phyloP scores from a whole-genome alignment of 2,329 filamentous ascomycete genomes.

The Ophiostoma himal-ulmi region DNA sequence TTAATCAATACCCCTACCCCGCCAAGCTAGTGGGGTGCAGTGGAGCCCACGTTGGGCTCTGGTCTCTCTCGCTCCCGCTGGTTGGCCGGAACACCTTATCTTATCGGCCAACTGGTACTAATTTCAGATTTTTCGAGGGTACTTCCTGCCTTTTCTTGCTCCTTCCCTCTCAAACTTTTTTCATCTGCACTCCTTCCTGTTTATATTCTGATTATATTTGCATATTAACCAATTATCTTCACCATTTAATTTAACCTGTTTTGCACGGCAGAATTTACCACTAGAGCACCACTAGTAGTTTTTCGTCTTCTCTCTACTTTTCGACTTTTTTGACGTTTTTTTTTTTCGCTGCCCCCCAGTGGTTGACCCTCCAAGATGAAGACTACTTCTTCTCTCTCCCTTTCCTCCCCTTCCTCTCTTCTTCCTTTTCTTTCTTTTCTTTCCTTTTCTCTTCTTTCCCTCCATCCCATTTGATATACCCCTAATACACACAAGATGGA shows the following conservation, averaged over 20 bases:
- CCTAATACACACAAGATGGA: slow-evolving; percentile 52
- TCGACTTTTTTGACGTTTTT: not conserved
- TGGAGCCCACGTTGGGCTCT: not conserved
- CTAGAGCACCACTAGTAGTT: not conserved
- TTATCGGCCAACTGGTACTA: slow-evolving; percentile 9
- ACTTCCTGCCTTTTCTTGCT: not conserved
- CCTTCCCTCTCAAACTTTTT: not conserved
- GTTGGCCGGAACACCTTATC: slow-evolving; percentile 6
- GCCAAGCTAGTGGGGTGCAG: slow-evolving; percentile 5
- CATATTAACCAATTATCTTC: not conserved
- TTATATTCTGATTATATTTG: not conserved
- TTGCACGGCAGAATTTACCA: slow-evolving; percentile 19
- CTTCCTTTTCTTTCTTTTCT: not conserved
- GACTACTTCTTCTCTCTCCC: not conserved
- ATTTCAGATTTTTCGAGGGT: slow-evolving; percentile 8
- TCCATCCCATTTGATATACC: slow-evolving; percentile 8
- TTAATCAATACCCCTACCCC: slow-evolving; percentile 3
- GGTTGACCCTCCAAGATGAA: slow-evolving; percentile 4
- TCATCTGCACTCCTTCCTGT: slow-evolving; percentile 9
- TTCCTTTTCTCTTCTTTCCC: slow-evolving; percentile 3
- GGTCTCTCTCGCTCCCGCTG: slow-evolving; percentile 1
- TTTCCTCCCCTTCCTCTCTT: not conserved
- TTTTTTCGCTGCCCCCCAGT: slow-evolving; percentile 10
- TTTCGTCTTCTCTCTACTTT: slow-evolving; percentile 14
- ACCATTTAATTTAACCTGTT: not conserved